Base-by-base conservation (phyloP, 208 protist species). In the Acanthamoeba castellanii region DNA sequence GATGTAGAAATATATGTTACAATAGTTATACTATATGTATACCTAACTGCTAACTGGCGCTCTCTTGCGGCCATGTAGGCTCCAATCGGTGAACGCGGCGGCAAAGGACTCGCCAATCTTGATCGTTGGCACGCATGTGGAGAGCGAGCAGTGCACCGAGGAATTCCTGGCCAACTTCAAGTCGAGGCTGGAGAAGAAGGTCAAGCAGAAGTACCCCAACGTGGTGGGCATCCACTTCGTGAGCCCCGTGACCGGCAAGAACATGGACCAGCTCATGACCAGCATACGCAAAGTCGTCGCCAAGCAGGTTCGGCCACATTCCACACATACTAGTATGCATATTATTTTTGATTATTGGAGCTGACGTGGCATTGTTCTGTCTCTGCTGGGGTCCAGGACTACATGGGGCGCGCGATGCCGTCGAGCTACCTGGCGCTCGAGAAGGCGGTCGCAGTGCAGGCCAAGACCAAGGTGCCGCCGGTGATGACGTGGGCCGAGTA, bases 401-500 rank as follows among this genome's bases (percentile, higher is more conserved):
- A 55, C 59, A 92, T 92, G 87, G 87, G 87, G 0, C 52, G 64
- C 25, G 47, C 87, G n/a, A 50, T 92, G 87, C 87, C 87, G 27
- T 59, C 32, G 37, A 76, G 27, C 64, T 92, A 92, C 61, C 47
- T 92, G 7, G n/a, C 13, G 20, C 61, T 92, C 18, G 87, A 92
- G 27, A 34, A 50, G 81, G 55, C 55, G 0, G 55, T 89, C 18
- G 34, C n/a, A 14, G 82, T 14, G 13, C 82, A 90, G 42, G 82
- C 45, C 34, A 78, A 37, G 27, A 55, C 27, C 50, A 34, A n/a
- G 22, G 42, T 59, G 34, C 64, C 89, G 47, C 89, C 89, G 1
- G 45, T 93, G n/a, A n/a, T 93, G 55, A 14, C 32, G 22, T 93
- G 88, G 88, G n/a, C 20, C 47, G 88, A 93, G 32, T 93, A 93